phyloP scores from a whole-genome alignment of 2,329 filamentous ascomycete genomes.

The Colletotrichum liaoningense region DNA sequence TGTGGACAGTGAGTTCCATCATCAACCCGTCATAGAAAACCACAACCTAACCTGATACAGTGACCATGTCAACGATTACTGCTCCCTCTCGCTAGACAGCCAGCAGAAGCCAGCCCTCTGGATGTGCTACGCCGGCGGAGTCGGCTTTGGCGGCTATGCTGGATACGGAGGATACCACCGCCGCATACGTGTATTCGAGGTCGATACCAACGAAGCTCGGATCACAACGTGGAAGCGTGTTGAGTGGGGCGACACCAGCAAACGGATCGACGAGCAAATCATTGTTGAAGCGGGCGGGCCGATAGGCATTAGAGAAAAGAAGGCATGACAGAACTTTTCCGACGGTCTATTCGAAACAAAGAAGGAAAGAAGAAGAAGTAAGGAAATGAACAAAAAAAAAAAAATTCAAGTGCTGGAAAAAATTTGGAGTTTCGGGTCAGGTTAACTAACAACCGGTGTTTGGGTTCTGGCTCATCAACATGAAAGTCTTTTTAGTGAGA shows the following conservation, averaged over 20 bases:
- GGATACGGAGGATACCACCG: conserved; percentile 89
- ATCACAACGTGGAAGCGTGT: conserved; percentile 94
- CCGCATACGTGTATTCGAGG: conserved; percentile 87
- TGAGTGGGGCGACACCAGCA: conserved; percentile 70
- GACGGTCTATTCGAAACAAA: too few species aligned
- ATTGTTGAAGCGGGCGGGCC: conserved; percentile 72
- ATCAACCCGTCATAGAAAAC: background rate
- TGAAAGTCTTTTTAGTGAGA: background rate
- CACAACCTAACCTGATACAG: conserved; percentile 49
- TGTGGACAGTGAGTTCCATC: conserved; percentile 81
- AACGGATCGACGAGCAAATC: conserved; percentile 71
- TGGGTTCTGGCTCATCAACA: conserved; percentile 6
- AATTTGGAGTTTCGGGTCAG: conserved; percentile 15
- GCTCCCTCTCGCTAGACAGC: conserved; percentile 73
- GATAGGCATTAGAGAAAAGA: conserved; percentile 33
- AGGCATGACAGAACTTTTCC: background rate
- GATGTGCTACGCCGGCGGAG: conserved; percentile 98
- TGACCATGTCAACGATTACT: conserved; percentile 98
- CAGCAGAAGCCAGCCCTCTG: conserved; percentile 78
- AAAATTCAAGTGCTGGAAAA: conserved; percentile 8
- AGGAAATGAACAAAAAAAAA: background rate
- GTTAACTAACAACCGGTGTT: conserved; percentile 16
- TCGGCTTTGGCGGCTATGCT: conserved; percentile 94
- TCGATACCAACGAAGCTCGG: conserved; percentile 90
- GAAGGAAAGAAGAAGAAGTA: background rate